Evolutionary conservation across 371 early-diverging fungal genomes (phyloP), one percentile per base, ranked within the genome.

Genomic region (Mortierella sp.): DNA sequence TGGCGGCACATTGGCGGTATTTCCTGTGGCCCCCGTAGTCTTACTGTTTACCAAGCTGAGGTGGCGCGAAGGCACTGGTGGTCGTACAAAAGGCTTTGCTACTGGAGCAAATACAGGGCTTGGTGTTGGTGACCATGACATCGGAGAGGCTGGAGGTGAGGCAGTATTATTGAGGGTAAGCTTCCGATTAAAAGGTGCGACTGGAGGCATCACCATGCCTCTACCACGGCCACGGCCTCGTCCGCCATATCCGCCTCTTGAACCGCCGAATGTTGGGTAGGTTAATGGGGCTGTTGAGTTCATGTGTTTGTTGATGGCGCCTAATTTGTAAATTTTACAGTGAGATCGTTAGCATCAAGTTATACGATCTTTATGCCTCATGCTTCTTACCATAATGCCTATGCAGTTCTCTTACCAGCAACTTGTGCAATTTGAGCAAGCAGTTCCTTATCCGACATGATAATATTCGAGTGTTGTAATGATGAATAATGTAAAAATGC

Each of bases 231-330:
- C 75, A 22, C 72, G 68, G 8, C 75, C 80, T 65, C 72, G 37
- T 26, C 39, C 65, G 28, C 30, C 62, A 49, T 65, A 71, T 32
- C 72, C 68, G 1, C 65, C 77, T 43, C 69, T 70, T 55, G 16
- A 24, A 26, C 14, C 1, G 26, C 47, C 54, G 62, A 66, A 62
- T 40, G 35, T 16, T 1, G 60, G 55, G 62, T 54, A 55, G 12
- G 63, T 32, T 55, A 57, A 43, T 45, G 43, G 1, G 64, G 64
- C 24, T n/a, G 66, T 9, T 2, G 66, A 47, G n/a, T 78, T 62
- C 67, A 78, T 62, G 49, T 81, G 83, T 70, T 81, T 81, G 47
- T 76, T 81, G 43, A 81, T 81, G 5, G 83, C 83, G 6, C 83
- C 83, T 81, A 55, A 51, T 51, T 47, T 0, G 8, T 18, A 24